A percentile compares a stretch with the other conserved stretches of the same genome.
Evolutionary conservation across 2,329 filamentous ascomycete species (phyloP).

Genomic region (Dothideomycetes sp.): DNA sequence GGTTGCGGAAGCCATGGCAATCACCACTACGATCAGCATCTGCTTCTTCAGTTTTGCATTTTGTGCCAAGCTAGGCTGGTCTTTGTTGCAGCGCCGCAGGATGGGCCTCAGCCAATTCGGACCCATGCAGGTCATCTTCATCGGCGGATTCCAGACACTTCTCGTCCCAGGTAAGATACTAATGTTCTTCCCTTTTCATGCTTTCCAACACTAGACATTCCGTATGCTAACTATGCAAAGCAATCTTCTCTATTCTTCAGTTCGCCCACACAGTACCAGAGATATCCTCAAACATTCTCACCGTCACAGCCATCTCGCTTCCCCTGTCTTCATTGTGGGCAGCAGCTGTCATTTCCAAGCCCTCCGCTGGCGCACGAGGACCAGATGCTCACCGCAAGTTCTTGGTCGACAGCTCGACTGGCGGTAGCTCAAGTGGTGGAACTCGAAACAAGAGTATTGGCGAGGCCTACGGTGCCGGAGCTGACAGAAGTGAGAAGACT

Average conservation of each 20-base stretch:
- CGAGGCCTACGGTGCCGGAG: not conserved
- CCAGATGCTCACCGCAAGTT: constrained; percentile 10
- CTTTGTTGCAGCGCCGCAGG: constrained; percentile 43
- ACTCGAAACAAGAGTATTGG: constrained; percentile 1
- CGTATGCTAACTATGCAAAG: constrained; percentile 28
- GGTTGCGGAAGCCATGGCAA: constrained; percentile 22
- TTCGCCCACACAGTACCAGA: constrained; percentile 41
- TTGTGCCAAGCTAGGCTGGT: constrained; percentile 47
- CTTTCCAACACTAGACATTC: constrained; percentile 2
- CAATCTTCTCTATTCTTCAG: constrained; percentile 49
- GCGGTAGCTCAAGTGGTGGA: not conserved
- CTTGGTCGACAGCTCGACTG: constrained; percentile 6
- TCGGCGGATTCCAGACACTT: constrained; percentile 58
- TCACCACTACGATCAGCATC: constrained; percentile 45
- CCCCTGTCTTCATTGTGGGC: constrained; percentile 60
- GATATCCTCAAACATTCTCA: constrained; percentile 43
- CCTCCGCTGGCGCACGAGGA: constrained; percentile 6
- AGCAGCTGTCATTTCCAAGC: constrained; percentile 21
- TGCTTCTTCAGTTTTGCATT: constrained; percentile 54
- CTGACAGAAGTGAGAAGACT: not conserved
- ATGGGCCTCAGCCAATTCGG: constrained; percentile 51
- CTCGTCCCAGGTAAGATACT: constrained; percentile 53
- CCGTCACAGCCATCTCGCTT: constrained; percentile 50
- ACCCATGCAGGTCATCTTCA: constrained; percentile 55
- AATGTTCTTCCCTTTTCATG: constrained; percentile 13